Base-by-base conservation (phyloP, 176 grass and related monocot genomes). In the Panicum miliaceum region DNA sequence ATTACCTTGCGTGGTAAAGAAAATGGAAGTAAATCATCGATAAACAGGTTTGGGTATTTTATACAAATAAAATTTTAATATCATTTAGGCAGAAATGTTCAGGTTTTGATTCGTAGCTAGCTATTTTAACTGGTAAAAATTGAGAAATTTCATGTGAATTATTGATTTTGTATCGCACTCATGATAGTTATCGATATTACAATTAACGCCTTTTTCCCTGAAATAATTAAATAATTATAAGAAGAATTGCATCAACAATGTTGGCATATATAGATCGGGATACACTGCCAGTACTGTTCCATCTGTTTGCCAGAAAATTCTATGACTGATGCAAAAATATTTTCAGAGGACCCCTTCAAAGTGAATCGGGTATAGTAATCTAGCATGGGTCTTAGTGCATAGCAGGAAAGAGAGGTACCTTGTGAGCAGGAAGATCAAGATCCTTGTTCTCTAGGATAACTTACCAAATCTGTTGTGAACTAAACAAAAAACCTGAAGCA, bases 341-440 rank as follows among this genome's bases (percentile, higher is more conserved):
- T 65, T 51, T 10, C 0, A 45, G 12, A 83, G 10, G 25, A 41
- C 7, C 9, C 37, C 7, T 27, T 36, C 26, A 64, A 54, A 51
- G 8, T 8, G 22, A 68, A 40, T 40, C 2, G 2, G 2, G 47
- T 68, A 25, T 72, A 82, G 12, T 2, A 14, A 66, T 78, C n/a
- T 42, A 83, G n/a, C 22, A 62, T 78, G 70, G 36, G 8, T 23
- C 54, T 79, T 79, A 47, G 52, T 73, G n/a, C 22, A 41, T 26
- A 75, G 19, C 4, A 22, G 59, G 37, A 81, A 77, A 61, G 6
- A 47, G 2, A 86, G 45, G 12, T 91, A 98, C 96, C 93, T 98
- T 98, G 88, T 98, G 96, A 94, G 96, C 96, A 89, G 96, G 96
- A 81, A 98, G 93, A 84, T 95, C 89, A 77, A 98, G 96, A 82